Conservation (phyloP, 371 early-diverging fungal genomes). For the Mortierella sp. region DNA sequence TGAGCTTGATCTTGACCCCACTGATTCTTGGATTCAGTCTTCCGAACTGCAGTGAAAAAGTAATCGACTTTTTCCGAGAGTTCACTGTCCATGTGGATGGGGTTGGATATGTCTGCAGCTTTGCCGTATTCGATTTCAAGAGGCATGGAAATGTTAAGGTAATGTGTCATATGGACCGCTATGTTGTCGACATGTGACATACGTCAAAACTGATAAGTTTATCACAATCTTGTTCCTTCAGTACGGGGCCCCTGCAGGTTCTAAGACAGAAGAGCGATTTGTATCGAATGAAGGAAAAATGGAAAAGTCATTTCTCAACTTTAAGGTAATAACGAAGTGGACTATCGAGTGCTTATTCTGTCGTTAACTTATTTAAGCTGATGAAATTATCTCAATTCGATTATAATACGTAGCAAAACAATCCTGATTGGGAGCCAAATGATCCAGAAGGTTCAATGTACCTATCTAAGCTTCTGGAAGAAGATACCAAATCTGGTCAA, state of each 20-base stretch:
- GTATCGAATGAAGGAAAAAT: slow-evolving; percentile 93
- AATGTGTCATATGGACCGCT: background rate
- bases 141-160: slow-evolving; percentile 86
- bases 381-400: no score
- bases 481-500: slow-evolving; percentile 45
- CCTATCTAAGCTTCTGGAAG: slow-evolving; percentile 56
- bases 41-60: slow-evolving; percentile 80
- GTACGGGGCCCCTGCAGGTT: slow-evolving; percentile 80
- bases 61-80: slow-evolving; percentile 95
- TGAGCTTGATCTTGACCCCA: slow-evolving; percentile 89
- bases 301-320: slow-evolving; percentile 96
- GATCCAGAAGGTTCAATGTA: slow-evolving; percentile 80
- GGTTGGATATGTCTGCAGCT: slow-evolving; percentile 95
- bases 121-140: slow-evolving; percentile 93
- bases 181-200: background rate
- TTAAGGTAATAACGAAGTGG: slow-evolving; percentile 74
- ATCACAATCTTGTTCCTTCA: slow-evolving; percentile 6
- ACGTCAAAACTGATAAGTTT: background rate
- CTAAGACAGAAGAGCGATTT: slow-evolving; percentile 69
- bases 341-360: background rate
- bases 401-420: slow-evolving; percentile 66
- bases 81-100: slow-evolving; percentile 92
- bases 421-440: slow-evolving; percentile 88
- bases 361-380: background rate
- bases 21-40: slow-evolving; percentile 86